Evolutionary conservation across 148 eudicot species (phyloP).

Genomic region (Linanthus parryae): DNA sequence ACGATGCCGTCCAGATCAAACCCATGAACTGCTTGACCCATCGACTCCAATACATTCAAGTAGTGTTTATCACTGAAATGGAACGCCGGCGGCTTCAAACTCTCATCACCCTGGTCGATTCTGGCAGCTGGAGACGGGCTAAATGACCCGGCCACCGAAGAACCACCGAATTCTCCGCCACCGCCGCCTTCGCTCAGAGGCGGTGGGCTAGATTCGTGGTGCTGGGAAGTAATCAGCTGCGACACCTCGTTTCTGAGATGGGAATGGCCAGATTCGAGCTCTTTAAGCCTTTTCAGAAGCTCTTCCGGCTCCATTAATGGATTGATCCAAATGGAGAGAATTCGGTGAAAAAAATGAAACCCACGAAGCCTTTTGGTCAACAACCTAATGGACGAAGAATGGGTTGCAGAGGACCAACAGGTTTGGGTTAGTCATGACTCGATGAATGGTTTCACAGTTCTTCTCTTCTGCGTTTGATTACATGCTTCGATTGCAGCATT

Average conservation of each 20-base stretch:
- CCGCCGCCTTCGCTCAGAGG: constrained; percentile 70
- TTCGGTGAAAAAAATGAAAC: too few species aligned
- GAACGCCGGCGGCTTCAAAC: constrained; percentile 15
- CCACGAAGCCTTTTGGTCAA: too few species aligned
- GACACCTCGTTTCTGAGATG: constrained; percentile 74
- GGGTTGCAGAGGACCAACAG: too few species aligned
- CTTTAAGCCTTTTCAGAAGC: constrained; percentile 70
- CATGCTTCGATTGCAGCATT: too few species aligned
- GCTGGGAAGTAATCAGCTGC: constrained; percentile 37
- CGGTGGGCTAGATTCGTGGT: constrained; percentile 13
- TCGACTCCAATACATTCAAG: constrained; percentile 78
- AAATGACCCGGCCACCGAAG: constrained; percentile 13
- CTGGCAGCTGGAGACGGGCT: constrained; percentile 49
- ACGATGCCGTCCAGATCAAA: constrained; percentile 40
- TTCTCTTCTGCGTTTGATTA: too few species aligned
- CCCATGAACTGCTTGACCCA: constrained; percentile 93
- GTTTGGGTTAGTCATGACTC: too few species aligned
- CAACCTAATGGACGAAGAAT: too few species aligned
- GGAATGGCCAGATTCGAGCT: constrained; percentile 74
- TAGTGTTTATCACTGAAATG: constrained; percentile 64
- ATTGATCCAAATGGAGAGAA: too few species aligned
- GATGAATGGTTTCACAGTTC: too few species aligned
- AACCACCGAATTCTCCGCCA: constrained; percentile 18
- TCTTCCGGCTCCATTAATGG: too few species aligned
- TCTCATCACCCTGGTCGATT: constrained; percentile 64